Evolutionary conservation across 352 stramenopile genomes (phyloP).

Genomic region (Phytophthora ohioensis): DNA sequence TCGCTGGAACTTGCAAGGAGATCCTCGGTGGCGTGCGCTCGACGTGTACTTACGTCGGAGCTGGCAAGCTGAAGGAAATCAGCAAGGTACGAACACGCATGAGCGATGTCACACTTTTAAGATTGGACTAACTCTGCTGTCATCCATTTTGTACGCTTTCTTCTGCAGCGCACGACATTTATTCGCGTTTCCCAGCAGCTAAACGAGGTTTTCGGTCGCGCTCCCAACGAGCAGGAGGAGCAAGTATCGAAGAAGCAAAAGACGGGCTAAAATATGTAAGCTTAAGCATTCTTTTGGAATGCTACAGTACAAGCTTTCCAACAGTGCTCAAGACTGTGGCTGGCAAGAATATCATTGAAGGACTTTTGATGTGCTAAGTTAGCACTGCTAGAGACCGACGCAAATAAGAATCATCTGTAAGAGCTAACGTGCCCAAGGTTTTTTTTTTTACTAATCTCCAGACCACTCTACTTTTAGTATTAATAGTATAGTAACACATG

Average conservation of each 20-base stretch:
- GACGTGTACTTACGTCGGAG: conserved; percentile 94
- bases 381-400: no score
- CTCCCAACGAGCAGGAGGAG: conserved; percentile 81
- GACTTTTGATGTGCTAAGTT: no score
- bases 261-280: conserved; percentile 28
- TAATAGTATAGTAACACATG: no score
- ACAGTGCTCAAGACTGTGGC: no score
- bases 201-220: conserved; percentile 92
- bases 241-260: conserved; percentile 74
- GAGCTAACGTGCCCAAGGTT: no score
- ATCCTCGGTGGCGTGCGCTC: conserved; percentile 93
- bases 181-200: conserved; percentile 94
- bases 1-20: conserved; percentile 85
- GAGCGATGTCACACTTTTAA: neutral
- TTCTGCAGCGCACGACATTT: conserved; percentile 90
- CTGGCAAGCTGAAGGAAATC: conserved; percentile 90
- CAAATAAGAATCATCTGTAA: no score
- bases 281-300: neutral
- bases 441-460: no score
- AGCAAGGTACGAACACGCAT: conserved; percentile 69
- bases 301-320: no score
- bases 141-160: neutral
- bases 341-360: no score
- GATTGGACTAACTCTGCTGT: conserved; percentile 5
- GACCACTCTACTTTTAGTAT: no score